These are phyloP conservation scores for Saksenaea vasiformis DNA, from an alignment of 371 early-diverging fungal species.

Conservation along the genomic window DNA sequence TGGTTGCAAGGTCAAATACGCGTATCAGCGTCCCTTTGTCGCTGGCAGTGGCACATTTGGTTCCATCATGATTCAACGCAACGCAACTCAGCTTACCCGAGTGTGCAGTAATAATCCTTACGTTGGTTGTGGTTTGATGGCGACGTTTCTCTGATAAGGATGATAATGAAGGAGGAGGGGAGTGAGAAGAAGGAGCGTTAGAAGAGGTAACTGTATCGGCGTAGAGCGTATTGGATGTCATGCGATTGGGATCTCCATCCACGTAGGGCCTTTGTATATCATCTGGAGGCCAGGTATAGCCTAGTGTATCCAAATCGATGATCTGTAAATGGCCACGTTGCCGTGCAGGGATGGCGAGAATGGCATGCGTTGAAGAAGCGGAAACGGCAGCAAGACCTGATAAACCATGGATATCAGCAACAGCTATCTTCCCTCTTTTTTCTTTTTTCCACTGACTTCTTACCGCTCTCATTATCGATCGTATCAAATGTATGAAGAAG, in stretches of 20 bases:
- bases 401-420: neutral
- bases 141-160: neutral
- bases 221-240: neutral
- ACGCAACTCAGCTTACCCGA: constrained; percentile 73
- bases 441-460: neutral
- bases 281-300: constrained; percentile 25
- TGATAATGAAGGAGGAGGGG: constrained; percentile 3
- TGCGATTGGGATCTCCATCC: constrained; percentile 9
- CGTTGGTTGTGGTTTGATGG: constrained; percentile 51
- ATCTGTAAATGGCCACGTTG: constrained; percentile 88
- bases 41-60: constrained; percentile 80
- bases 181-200: constrained; percentile 11
- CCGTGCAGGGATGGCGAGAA: constrained; percentile 76
- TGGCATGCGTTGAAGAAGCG: constrained; percentile 59
- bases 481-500: constrained; percentile 86
- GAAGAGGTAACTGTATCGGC: neutral
- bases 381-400: constrained; percentile 70
- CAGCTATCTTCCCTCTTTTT: neutral
- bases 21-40: constrained; percentile 92
- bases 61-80: constrained; percentile 77
- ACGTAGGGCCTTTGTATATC: neutral
- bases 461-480: constrained; percentile 79
- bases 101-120: constrained; percentile 87
- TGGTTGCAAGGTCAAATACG: constrained; percentile 81
- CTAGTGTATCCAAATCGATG: constrained; percentile 73